Conservation (phyloP, 2,329 filamentous ascomycete species). For the Paecilomyces formosus region DNA sequence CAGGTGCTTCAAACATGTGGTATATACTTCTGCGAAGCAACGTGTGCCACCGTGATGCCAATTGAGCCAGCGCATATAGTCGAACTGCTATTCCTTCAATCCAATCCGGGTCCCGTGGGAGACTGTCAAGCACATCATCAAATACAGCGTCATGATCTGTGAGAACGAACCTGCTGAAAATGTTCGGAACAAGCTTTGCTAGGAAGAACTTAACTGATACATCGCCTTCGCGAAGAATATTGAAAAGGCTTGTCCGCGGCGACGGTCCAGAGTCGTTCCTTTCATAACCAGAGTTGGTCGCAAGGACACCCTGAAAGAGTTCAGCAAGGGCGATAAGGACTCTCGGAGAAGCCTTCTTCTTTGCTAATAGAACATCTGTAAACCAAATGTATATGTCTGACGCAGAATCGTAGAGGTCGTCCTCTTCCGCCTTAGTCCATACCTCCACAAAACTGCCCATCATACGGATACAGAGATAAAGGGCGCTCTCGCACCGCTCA, state of each 20-base stretch:
- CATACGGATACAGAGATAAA: slow-evolving; percentile 60
- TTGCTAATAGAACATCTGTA: slow-evolving; percentile 58
- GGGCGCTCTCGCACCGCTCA: slow-evolving; percentile 66
- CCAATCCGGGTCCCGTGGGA: slow-evolving; percentile 66
- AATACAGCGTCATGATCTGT: slow-evolving; percentile 78
- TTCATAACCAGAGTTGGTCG: slow-evolving; percentile 60
- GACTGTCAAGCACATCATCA: slow-evolving; percentile 67
- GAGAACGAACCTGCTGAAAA: slow-evolving; percentile 79
- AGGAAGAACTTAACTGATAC: slow-evolving; percentile 71
- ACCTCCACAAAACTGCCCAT: slow-evolving; percentile 56
- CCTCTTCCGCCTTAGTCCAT: slow-evolving; percentile 53
- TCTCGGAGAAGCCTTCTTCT: slow-evolving; percentile 60
- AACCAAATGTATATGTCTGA: slow-evolving; percentile 75
- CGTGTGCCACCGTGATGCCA: slow-evolving; percentile 80
- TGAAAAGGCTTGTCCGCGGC: slow-evolving; percentile 64
- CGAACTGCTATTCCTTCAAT: slow-evolving; percentile 80
- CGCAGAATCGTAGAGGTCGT: slow-evolving; percentile 57
- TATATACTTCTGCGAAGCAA: slow-evolving; percentile 82
- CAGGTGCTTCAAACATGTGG: slow-evolving; percentile 86
- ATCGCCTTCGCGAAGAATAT: slow-evolving; percentile 58
- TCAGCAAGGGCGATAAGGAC: slow-evolving; percentile 60
- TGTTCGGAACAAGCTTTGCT: slow-evolving; percentile 57
- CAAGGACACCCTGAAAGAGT: slow-evolving; percentile 64
- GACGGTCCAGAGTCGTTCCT: slow-evolving; percentile 53
- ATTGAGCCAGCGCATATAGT: slow-evolving; percentile 63